Evolutionary conservation across 805 yeast genomes (phyloP), one percentile per base, ranked within the genome.

Genomic region (Cyberlindnera suaveolens): DNA sequence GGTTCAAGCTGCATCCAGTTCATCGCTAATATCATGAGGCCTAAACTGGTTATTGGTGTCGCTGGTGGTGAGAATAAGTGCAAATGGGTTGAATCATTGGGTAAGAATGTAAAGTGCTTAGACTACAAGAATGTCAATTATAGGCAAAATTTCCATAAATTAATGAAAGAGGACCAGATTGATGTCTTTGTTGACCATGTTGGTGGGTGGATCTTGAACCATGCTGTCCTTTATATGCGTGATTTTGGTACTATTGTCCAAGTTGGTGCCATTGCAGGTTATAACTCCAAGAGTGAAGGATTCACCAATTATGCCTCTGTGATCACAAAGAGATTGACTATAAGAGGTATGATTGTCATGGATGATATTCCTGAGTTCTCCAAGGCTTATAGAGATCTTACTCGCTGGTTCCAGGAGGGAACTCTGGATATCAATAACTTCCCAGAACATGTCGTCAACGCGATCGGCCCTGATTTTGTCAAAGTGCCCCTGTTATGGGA

Each of bases 221-320:
- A 63, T n/a, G 71, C 71, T 42, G 56, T 69, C 43, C 43, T 43
- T 9, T 41, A 54, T 31, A 36, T 62, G 41, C 76, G 67, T 49
- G 58, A 57, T 6, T 57, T 54, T 32, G 78, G 76, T 29, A 61
- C 56, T 20, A 62, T 80, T 33, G 53, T 78, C 41, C 79, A 77
- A 14, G 78, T 84, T 64, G 86, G 86, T 46, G 69, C 80, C 10
- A 76, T 80, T 45, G 61, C 83, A 27, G 77, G 77, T 40, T 80
- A 78, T 57, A 74, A 77, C 53, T 75, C 49, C 60, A 57, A 14
- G 15, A 31, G 18, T 18, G 29, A 31, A 17, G 40, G 35, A 14
- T 38, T 38, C 35, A 14, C 35, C 27, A 66, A 61, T 42, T 74
- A 74, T 66, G 46, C 60, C 14, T 49, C 60, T 41, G 70, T 80